Conservation (phyloP, 1,139 yeast genomes). For the Geotrichum citri-aurantii region DNA sequence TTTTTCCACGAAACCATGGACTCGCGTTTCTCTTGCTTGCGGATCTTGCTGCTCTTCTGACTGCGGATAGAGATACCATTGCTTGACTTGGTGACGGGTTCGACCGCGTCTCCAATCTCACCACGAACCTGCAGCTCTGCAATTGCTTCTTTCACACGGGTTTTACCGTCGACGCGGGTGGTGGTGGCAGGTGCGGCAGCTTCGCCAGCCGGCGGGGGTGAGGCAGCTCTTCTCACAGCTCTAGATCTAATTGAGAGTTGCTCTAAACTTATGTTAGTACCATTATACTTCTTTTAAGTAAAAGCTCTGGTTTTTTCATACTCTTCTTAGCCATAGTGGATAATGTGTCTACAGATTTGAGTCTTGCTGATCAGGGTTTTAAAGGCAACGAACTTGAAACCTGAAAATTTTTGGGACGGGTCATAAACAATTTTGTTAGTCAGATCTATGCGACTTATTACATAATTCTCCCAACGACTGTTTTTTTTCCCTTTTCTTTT, state of each 20-base stretch:
- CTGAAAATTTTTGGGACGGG: neutral
- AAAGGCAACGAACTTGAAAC: neutral
- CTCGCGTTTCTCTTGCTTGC: conserved; percentile 16
- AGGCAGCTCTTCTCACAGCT: conserved; percentile 29
- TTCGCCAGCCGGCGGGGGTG: conserved; percentile 20
- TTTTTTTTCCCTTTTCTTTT: too few species aligned
- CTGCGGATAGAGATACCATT: neutral
- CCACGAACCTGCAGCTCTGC: conserved; percentile 31
- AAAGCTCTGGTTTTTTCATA: neutral
- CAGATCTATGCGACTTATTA: neutral
- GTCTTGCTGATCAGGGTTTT: neutral
- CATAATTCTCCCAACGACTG: neutral
- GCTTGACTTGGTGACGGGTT: neutral
- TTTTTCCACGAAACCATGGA: conserved; percentile 25
- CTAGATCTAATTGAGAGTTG: conserved; percentile 25
- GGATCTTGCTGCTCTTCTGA: neutral
- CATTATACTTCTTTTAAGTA: neutral
- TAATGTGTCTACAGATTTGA: neutral
- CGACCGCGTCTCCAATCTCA: conserved; percentile 21
- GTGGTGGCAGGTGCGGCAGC: conserved; percentile 3
- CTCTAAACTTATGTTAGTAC: conserved; percentile 7
- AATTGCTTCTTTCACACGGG: conserved; percentile 29
- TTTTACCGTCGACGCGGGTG: conserved; percentile 25
- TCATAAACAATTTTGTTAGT: neutral
- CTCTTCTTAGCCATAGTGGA: conserved; percentile 3